Percentiles rank a stretch among this genome's conserved stretches.
phyloP scores from a whole-genome alignment of 176 grass and related monocot species.

The Musa schizocarpa region DNA sequence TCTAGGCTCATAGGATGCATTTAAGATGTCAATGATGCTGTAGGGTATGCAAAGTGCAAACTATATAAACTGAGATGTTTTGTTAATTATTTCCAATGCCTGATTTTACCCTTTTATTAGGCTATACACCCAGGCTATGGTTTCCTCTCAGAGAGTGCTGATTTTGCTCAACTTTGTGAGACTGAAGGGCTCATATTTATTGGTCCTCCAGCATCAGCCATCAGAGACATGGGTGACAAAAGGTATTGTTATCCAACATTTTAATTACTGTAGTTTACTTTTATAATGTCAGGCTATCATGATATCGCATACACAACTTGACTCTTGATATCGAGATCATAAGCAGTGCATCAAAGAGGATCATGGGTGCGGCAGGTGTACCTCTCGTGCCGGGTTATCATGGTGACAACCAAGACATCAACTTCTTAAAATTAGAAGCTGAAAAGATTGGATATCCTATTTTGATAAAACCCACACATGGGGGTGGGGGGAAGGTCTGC shows the following conservation, averaged over 20 bases:
- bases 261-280: background rate
- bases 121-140: slow-evolving; percentile 90
- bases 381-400: slow-evolving; percentile 87
- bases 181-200: slow-evolving; percentile 76
- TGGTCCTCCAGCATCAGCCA: slow-evolving; percentile 76
- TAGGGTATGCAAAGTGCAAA: background rate
- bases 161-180: slow-evolving; percentile 78
- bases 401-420: slow-evolving; percentile 67
- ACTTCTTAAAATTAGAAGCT: slow-evolving; percentile 64
- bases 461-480: slow-evolving; percentile 94
- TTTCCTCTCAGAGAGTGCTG: slow-evolving; percentile 92
- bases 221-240: slow-evolving; percentile 91
- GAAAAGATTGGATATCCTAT: slow-evolving; percentile 94
- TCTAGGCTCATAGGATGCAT: background rate
- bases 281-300: background rate
- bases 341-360: slow-evolving; percentile 82
- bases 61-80: background rate
- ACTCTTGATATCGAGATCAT: background rate
- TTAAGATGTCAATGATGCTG: background rate
- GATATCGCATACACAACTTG: background rate
- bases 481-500: slow-evolving; percentile 86
- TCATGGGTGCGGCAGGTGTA: slow-evolving; percentile 88
- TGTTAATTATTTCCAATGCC: background rate
- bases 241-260: slow-evolving; percentile 32
- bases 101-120: slow-evolving; percentile 24